Evolutionary conservation across 208 protist genomes (phyloP).

Genomic region (Wallacemonas sp.): DNA sequence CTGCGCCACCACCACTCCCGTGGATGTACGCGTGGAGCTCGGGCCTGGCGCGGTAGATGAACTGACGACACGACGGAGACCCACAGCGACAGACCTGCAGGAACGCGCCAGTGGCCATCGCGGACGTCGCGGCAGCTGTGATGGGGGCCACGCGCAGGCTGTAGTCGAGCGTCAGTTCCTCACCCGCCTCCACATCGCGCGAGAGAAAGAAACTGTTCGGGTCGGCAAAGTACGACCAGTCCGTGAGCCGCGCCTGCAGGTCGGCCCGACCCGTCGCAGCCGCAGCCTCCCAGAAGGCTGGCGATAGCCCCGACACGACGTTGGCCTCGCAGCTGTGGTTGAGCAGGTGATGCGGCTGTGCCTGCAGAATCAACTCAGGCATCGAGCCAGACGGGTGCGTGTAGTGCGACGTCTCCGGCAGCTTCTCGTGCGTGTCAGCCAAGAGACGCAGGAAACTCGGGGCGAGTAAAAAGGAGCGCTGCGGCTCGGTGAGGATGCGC

Average conservation of each 20-base stretch:
- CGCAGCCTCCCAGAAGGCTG: slow-evolving; percentile 55
- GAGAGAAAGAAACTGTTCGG: slow-evolving; percentile 75
- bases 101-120: neutral
- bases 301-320: slow-evolving; percentile 64
- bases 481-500: slow-evolving; percentile 52
- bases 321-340: slow-evolving; percentile 81
- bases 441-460: slow-evolving; percentile 45
- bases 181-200: slow-evolving; percentile 55
- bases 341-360: slow-evolving; percentile 68
- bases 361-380: slow-evolving; percentile 63
- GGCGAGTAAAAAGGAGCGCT: slow-evolving; percentile 53
- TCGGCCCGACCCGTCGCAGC: slow-evolving; percentile 8
- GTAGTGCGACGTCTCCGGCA: slow-evolving; percentile 81
- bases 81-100: slow-evolving; percentile 59
- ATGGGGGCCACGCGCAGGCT: slow-evolving; percentile 53
- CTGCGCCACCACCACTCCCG: neutral
- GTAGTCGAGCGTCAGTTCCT: slow-evolving; percentile 82
- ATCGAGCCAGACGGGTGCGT: slow-evolving; percentile 61
- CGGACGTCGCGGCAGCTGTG: slow-evolving; percentile 25
- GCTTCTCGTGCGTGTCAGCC: slow-evolving; percentile 59
- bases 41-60: slow-evolving; percentile 36
- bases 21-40: slow-evolving; percentile 19
- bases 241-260: slow-evolving; percentile 31
- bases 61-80: slow-evolving; percentile 50
- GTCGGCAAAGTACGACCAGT: slow-evolving; percentile 60